Conservation (phyloP, 164 flowering plant species). For the Paratinospora sagittata region DNA sequence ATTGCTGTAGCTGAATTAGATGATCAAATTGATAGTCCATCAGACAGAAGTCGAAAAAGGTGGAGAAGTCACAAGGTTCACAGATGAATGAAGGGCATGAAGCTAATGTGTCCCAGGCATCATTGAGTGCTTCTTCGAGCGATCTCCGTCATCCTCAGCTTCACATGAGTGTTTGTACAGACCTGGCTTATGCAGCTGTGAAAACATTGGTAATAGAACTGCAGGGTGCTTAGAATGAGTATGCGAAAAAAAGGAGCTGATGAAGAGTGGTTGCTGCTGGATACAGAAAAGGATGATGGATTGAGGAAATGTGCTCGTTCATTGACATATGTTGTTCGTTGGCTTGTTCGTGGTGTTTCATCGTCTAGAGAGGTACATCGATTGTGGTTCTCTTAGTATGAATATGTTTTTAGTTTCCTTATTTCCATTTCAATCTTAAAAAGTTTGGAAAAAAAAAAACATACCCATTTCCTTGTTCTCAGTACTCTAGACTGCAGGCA, state of each 20-base stretch:
- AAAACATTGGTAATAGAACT: constrained; percentile 54
- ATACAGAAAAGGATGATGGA: no score
- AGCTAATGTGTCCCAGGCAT: constrained; percentile 9
- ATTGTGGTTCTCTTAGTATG: neutral
- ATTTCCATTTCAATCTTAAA: no score
- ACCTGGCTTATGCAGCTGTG: constrained; percentile 64
- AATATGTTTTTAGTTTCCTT: neutral
- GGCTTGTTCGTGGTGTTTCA: constrained; percentile 95
- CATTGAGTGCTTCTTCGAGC: constrained; percentile 17
- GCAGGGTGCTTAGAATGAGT: constrained; percentile 63
- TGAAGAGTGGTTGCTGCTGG: no score
- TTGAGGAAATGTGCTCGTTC: constrained; percentile 70
- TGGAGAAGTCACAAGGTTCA: constrained; percentile 13
- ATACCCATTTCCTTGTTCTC: no score
- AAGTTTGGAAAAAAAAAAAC: no score
- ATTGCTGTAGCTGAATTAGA: constrained; percentile 23
- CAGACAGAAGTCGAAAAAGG: constrained; percentile 8
- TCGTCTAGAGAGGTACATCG: constrained; percentile 83
- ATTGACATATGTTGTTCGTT: constrained; percentile 83
- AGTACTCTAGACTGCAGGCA: no score
- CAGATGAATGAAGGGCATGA: neutral
- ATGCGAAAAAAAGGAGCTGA: no score
- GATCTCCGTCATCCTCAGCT: constrained; percentile 44
- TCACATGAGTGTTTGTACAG: constrained; percentile 63
- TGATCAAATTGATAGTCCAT: constrained; percentile 10